phyloP scores from a whole-genome alignment of 257 asterid genomes.

The Scutellaria galericulata region DNA sequence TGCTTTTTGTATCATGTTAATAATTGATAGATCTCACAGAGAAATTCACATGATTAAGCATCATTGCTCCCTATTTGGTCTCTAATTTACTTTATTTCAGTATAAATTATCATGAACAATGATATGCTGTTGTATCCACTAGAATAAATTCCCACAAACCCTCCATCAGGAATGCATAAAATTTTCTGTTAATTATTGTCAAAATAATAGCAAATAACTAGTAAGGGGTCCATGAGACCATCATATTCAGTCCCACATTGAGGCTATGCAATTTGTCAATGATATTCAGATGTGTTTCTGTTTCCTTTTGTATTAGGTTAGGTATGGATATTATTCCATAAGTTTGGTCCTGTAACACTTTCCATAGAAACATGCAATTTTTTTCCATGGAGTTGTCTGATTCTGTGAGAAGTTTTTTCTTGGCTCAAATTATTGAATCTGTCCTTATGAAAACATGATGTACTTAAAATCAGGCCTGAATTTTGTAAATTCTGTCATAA shows the following conservation, averaged over 20 bases:
- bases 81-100: neutral
- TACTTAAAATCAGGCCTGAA: neutral
- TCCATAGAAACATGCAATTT: neutral
- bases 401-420: neutral
- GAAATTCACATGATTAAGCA: neutral
- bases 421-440: conserved; percentile 14
- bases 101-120: neutral
- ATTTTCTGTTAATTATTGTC: neutral
- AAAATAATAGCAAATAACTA: neutral
- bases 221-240: neutral
- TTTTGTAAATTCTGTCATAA: neutral
- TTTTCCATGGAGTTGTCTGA: neutral
- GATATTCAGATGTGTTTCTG: conserved; percentile 12
- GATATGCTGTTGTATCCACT: neutral
- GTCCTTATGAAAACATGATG: neutral
- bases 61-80: neutral
- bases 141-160: neutral
- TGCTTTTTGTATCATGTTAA: neutral
- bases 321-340: neutral
- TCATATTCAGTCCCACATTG: neutral
- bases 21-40: neutral
- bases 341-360: neutral
- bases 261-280: conserved; percentile 7
- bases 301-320: neutral
- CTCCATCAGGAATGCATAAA: neutral